Evolutionary conservation across 192 early-diverging fungal species (phyloP).

Genomic region (Glomus cerebriforme): DNA sequence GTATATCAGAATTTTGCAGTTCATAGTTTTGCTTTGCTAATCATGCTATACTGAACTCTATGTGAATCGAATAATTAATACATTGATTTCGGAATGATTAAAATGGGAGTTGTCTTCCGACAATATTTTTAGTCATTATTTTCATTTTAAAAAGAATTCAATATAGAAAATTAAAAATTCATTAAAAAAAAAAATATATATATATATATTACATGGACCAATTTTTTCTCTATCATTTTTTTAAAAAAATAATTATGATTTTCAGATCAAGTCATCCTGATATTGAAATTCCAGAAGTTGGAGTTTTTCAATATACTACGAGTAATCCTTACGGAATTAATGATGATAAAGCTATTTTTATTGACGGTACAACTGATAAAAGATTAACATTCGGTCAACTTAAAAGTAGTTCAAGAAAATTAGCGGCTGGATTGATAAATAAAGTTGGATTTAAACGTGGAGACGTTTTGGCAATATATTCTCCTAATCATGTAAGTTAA

Average conservation of each 20-base stretch:
- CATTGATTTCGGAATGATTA: too few relatives aligned
- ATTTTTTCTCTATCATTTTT: too few relatives aligned
- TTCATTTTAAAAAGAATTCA: too few relatives aligned
- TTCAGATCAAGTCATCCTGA: constrained; percentile 41
- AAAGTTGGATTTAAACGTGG: constrained; percentile 62
- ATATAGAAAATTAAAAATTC: too few relatives aligned
- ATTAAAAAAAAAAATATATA: too few relatives aligned
- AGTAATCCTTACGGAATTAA: constrained; percentile 41
- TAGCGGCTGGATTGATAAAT: constrained; percentile 54
- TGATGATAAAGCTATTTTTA: constrained; percentile 44
- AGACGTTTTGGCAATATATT: constrained; percentile 69
- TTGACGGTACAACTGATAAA: constrained; percentile 43
- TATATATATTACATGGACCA: too few relatives aligned
- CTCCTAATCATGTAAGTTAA: constrained; percentile 68
- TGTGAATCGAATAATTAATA: too few relatives aligned
- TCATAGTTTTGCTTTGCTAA: too few relatives aligned
- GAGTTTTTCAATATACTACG: constrained; percentile 46
- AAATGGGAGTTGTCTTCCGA: too few relatives aligned
- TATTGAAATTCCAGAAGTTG: constrained; percentile 45
- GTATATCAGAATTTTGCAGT: too few relatives aligned
- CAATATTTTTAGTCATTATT: too few relatives aligned
- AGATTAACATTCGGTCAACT: constrained; percentile 47
- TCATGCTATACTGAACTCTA: too few relatives aligned
- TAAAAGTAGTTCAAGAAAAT: constrained; percentile 34
- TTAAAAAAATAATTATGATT: constrained; percentile 35